Conservation (phyloP, 768 basidiomycete genomes). For the Lentinus tigrinus region DNA sequence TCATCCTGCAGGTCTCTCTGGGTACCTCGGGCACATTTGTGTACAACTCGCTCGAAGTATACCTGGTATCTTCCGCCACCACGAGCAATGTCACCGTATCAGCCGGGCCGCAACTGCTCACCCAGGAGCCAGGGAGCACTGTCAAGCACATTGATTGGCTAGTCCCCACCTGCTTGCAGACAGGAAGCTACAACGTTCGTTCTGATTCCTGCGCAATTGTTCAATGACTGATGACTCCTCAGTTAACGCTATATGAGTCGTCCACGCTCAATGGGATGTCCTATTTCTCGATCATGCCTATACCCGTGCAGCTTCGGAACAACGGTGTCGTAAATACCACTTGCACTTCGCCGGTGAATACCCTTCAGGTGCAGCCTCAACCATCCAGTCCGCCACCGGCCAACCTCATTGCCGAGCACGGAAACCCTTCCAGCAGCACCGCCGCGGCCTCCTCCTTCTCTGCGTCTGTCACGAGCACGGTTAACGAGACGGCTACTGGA, state of each 20-base stretch:
- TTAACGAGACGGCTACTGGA: not conserved
- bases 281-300: constrained; percentile 41
- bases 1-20: not conserved
- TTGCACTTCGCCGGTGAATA: constrained; percentile 25
- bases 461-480: not conserved
- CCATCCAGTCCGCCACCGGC: constrained; percentile 29
- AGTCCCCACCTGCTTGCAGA: constrained; percentile 41
- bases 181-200: constrained; percentile 45
- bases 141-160: constrained; percentile 35
- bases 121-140: constrained; percentile 39
- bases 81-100: constrained; percentile 43
- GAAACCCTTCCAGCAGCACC: not conserved
- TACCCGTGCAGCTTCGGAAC: constrained; percentile 38
- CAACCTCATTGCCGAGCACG: not conserved
- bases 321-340: constrained; percentile 19
- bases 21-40: not conserved
- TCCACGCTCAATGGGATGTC: constrained; percentile 32
- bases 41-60: constrained; percentile 38
- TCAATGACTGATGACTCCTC: not conserved
- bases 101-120: constrained; percentile 33
- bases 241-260: constrained; percentile 49
- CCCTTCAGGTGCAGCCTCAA: constrained; percentile 34
- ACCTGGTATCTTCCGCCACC: constrained; percentile 39
- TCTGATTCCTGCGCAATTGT: not conserved
- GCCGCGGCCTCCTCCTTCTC: not conserved